A percentile compares a stretch with the other conserved stretches of the same genome.
phyloP scores from a whole-genome alignment of 2,329 filamentous ascomycete species.

The Diplodia corticola region DNA sequence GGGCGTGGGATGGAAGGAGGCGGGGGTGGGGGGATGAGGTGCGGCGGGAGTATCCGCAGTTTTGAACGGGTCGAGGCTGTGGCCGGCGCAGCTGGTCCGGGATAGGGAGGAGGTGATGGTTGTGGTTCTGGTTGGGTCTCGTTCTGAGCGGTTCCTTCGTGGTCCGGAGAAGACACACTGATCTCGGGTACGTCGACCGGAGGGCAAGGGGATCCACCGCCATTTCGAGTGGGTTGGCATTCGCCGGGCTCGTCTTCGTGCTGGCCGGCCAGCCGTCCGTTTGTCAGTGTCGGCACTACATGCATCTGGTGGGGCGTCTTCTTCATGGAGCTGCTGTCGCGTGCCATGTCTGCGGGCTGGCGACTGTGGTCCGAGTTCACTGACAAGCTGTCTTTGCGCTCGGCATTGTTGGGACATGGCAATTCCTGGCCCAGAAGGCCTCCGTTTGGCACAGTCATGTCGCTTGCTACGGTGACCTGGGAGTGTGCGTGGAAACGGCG shows the following conservation, averaged over 20 bases:
- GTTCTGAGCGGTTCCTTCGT: no score
- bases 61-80: background rate
- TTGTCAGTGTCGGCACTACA: background rate
- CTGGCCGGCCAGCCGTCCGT: background rate
- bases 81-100: no score
- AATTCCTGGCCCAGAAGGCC: background rate
- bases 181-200: background rate
- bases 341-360: background rate
- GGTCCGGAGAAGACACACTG: background rate
- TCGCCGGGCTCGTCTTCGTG: background rate
- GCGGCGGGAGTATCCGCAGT: background rate
- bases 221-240: background rate
- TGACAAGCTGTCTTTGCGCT: background rate
- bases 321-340: no score
- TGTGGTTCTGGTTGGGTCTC: background rate
- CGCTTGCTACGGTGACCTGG: background rate
- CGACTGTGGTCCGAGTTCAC: background rate
- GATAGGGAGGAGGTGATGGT: background rate
- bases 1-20: background rate
- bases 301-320: background rate
- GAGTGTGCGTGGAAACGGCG: background rate
- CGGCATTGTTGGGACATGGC: background rate
- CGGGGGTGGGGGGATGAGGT: background rate
- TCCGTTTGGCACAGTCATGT: background rate
- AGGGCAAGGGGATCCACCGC: background rate